Evolutionary conservation across 78 protist species (phyloP).

Genomic region (Emiliania huxleyi): DNA sequence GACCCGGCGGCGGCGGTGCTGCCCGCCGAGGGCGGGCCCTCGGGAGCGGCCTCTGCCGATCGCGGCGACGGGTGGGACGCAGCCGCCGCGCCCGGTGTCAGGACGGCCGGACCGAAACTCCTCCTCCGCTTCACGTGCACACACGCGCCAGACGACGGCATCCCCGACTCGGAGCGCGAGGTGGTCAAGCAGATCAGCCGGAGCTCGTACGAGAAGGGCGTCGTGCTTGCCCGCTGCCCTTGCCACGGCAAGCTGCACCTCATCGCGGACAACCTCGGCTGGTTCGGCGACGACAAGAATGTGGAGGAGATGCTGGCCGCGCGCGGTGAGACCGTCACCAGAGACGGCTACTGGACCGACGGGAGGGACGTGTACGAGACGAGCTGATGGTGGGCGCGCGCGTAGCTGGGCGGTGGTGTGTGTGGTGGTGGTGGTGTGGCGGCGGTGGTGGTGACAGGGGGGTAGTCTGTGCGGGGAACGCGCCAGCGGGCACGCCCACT

Average conservation of each 20-base stretch:
- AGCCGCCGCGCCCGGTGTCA: neutral
- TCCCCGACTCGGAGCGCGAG: neutral
- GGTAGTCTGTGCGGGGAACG: too few relatives aligned
- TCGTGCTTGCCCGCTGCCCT: conserved; percentile 54
- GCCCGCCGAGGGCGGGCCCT: too few relatives aligned
- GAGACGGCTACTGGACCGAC: too few relatives aligned
- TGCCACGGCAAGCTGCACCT: conserved; percentile 44
- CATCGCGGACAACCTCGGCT: conserved; percentile 60
- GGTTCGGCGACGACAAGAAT: conserved; percentile 21
- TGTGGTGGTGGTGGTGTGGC: too few relatives aligned
- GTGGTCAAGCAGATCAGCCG: neutral
- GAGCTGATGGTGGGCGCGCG: too few relatives aligned
- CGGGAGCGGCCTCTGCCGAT: too few relatives aligned
- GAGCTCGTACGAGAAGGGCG: neutral
- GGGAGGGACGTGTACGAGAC: too few relatives aligned
- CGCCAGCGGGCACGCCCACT: too few relatives aligned
- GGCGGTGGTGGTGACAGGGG: too few relatives aligned
- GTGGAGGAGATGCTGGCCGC: neutral
- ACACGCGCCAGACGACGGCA: neutral
- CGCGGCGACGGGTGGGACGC: too few relatives aligned
- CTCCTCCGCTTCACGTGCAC: neutral
- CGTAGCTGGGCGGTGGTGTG: too few relatives aligned
- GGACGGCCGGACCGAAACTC: neutral
- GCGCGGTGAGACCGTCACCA: neutral
- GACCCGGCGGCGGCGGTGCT: too few relatives aligned